Percentiles rank a stretch among this genome's conserved stretches.
phyloP scores from a whole-genome alignment of 2,329 filamentous ascomycete genomes.

The Lachnellula subtilissima region DNA sequence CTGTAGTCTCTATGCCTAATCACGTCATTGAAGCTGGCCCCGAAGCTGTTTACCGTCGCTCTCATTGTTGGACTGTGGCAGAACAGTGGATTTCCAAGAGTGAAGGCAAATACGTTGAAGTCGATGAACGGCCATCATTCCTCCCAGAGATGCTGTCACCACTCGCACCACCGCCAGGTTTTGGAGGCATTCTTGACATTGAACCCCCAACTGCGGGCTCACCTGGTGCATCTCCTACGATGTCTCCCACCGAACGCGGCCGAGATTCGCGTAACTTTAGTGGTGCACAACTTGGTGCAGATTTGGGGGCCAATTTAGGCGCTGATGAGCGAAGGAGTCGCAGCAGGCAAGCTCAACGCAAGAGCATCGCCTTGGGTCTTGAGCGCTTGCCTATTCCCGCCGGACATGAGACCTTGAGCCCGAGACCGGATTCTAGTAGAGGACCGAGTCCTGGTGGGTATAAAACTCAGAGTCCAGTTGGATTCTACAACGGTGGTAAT shows the following conservation, averaged over 20 bases:
- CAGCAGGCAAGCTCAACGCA: constrained; percentile 18
- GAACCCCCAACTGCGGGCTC: constrained; percentile 10
- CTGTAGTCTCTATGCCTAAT: constrained; percentile 56
- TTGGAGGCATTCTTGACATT: constrained; percentile 18
- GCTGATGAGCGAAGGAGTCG: constrained; percentile 1
- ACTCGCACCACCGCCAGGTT: constrained; percentile 26
- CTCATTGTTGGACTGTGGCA: constrained; percentile 64
- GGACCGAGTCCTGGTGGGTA: constrained; percentile 3
- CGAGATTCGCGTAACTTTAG: background rate
- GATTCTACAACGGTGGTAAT: background rate
- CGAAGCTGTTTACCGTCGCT: constrained; percentile 63
- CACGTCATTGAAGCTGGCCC: constrained; percentile 59
- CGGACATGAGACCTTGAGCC: background rate
- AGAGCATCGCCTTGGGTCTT: constrained; percentile 27
- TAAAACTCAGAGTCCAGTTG: background rate
- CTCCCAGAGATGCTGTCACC: constrained; percentile 12
- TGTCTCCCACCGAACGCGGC: background rate
- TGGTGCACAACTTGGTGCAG: background rate
- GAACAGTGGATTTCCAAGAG: constrained; percentile 46
- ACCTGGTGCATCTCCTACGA: background rate
- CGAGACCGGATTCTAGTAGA: background rate
- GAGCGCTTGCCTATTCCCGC: constrained; percentile 26
- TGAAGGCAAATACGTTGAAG: background rate
- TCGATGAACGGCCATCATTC: background rate
- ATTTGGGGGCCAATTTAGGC: background rate